A percentile compares a stretch with the other conserved stretches of the same genome.
These are phyloP conservation scores for Trypanosoma mega DNA, from an alignment of 208 protist species.

Conservation along the genomic window DNA sequence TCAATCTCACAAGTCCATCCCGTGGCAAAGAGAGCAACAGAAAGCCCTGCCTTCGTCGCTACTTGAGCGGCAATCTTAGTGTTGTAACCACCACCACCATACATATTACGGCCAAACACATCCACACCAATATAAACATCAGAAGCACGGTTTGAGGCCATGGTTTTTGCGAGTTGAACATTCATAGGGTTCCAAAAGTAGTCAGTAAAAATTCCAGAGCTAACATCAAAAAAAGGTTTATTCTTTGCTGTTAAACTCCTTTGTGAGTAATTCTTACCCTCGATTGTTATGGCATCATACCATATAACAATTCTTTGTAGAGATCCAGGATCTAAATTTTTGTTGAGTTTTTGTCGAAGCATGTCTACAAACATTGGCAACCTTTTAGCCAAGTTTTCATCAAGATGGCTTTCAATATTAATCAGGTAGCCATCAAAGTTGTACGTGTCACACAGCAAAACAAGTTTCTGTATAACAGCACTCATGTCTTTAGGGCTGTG, in stretches of 20 bases:
- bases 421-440: conserved; percentile 92
- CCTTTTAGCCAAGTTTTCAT: conserved; percentile 35
- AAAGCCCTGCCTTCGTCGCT: conserved; percentile 32
- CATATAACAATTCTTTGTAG: conserved; percentile 61
- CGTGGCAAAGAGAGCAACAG: conserved; percentile 89
- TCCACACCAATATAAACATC: conserved; percentile 87
- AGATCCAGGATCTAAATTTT: neutral
- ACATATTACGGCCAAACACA: conserved; percentile 77
- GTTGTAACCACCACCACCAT: conserved; percentile 76
- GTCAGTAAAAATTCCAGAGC: conserved; percentile 89
- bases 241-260: conserved; percentile 79
- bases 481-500: conserved; percentile 34
- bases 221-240: conserved; percentile 75
- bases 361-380: conserved; percentile 54
- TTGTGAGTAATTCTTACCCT: conserved; percentile 68
- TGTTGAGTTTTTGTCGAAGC: conserved; percentile 37
- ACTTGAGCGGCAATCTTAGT: conserved; percentile 42
- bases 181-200: conserved; percentile 80
- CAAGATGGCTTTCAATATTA: conserved; percentile 81
- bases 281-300: conserved; percentile 87
- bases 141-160: conserved; percentile 29
- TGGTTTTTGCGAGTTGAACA: conserved; percentile 28
- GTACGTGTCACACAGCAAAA: conserved; percentile 59
- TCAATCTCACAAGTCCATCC: conserved; percentile 81
- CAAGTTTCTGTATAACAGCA: conserved; percentile 45